phyloP scores from a whole-genome alignment of 805 yeast species.

The Saccharomycopsis lassenensis region DNA sequence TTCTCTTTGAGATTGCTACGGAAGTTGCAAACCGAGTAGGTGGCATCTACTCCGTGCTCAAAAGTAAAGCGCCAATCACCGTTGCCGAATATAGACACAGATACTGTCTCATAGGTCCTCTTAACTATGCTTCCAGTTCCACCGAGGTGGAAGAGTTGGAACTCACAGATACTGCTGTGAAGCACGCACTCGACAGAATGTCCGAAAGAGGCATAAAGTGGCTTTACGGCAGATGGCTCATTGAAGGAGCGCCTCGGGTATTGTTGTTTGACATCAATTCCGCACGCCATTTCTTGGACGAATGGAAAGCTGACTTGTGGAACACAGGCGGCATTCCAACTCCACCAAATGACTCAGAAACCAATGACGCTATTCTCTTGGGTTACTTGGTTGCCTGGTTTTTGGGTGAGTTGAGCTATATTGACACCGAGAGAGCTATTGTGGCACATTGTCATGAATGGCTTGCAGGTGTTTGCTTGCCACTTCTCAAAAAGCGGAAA shows the following conservation, averaged over 20 bases:
- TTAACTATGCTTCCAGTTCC: slow-evolving; percentile 61
- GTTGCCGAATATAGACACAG: slow-evolving; percentile 85
- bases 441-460: slow-evolving; percentile 95
- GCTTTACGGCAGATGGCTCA: slow-evolving; percentile 91
- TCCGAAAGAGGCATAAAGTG: slow-evolving; percentile 66
- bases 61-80: slow-evolving; percentile 94
- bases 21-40: slow-evolving; percentile 98
- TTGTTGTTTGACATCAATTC: slow-evolving; percentile 77
- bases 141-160: slow-evolving; percentile 74
- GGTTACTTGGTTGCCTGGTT: slow-evolving; percentile 97
- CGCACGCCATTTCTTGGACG: slow-evolving; percentile 59
- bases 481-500: slow-evolving; percentile 81
- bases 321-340: slow-evolving; percentile 83
- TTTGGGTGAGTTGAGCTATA: slow-evolving; percentile 81
- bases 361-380: slow-evolving; percentile 83
- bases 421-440: slow-evolving; percentile 79
- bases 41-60: slow-evolving; percentile 92
- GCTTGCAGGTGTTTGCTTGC: slow-evolving; percentile 95
- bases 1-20: slow-evolving; percentile 89
- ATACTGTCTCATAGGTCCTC: slow-evolving; percentile 80
- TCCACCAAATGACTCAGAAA: slow-evolving; percentile 78
- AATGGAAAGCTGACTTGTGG: slow-evolving; percentile 95
- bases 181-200: slow-evolving; percentile 68
- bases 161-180: slow-evolving; percentile 40
- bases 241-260: slow-evolving; percentile 95